A percentile compares a stretch with the other conserved stretches of the same genome.
These are phyloP conservation scores for Marasmius fiardii DNA, from an alignment of 1,284 basidiomycete genomes.

Conservation along the genomic window DNA sequence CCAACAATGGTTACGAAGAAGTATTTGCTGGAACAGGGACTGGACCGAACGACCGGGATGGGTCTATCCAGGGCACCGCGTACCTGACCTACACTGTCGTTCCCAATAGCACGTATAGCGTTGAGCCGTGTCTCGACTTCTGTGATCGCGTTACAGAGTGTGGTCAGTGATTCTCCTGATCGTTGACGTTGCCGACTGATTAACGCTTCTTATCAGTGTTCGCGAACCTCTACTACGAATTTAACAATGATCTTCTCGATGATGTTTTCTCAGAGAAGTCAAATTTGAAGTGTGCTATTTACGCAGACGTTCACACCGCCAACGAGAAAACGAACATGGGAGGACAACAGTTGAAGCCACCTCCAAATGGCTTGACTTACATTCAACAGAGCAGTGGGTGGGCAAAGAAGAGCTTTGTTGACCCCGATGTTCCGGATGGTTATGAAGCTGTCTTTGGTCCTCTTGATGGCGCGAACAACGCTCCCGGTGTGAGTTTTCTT, in stretches of 20 bases:
- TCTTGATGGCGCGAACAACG: constrained; percentile 17
- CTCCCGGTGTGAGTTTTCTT: constrained; percentile 15
- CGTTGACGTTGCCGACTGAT: not conserved
- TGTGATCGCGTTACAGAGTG: constrained; percentile 16
- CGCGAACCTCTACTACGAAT: constrained; percentile 19
- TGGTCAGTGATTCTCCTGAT: constrained; percentile 12
- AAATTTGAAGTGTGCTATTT: constrained; percentile 18
- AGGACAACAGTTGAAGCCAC: constrained; percentile 7
- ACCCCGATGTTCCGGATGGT: constrained; percentile 15
- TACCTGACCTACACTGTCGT: constrained; percentile 17
- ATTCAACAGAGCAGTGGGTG: constrained; percentile 12
- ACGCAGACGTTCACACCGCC: constrained; percentile 10
- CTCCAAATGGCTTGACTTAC: constrained; percentile 3
- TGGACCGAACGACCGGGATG: constrained; percentile 9
- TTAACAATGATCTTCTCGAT: constrained; percentile 16
- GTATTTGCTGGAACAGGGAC: constrained; percentile 15
- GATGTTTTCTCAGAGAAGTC: constrained; percentile 16
- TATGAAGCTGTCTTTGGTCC: constrained; percentile 21
- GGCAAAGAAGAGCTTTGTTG: constrained; percentile 4
- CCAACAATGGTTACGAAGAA: constrained; percentile 11
- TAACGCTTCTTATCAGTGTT: constrained; percentile 12
- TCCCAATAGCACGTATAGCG: constrained; percentile 11
- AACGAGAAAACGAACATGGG: constrained; percentile 10
- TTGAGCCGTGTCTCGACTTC: constrained; percentile 13
- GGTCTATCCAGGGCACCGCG: constrained; percentile 15